Base-by-base conservation (phyloP, 805 yeast species). In the Yarrowia osloensis region DNA sequence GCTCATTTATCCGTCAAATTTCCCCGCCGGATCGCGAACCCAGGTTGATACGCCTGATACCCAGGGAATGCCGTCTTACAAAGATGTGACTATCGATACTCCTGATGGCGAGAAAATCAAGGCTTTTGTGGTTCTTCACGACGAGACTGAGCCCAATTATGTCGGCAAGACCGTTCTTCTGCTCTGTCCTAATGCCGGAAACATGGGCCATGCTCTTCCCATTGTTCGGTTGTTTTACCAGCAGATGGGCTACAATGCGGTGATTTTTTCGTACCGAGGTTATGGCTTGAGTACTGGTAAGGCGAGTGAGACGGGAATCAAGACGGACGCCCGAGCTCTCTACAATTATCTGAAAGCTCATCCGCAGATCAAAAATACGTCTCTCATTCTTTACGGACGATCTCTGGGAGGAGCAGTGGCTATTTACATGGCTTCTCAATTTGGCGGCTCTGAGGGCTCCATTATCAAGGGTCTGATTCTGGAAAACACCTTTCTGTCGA, bases 401-500 rank as follows among this genome's bases (percentile, higher is more conserved):
- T 90, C 97, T 11, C 79, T 94, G 13, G 99, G 99, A 39, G 98
- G 98, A 3, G 99, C 98, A 0, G 97, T 90, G 39, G 91, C 96
- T 8, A 84, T 92, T 21, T 89, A 91, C 77, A 83, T 91, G 65
- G 92, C 95, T 0, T 81, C 91, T 1, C 69, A 72, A 15, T 69
- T 74, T 2, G 81, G 81, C 24, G 84, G 82, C 72, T 79, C 86
- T 2, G 72, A 76, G 0, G 40, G 33, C 2, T 33, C 44, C 6
- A 68, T 80, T 33, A 79, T 91, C 15, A 81, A 81, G 66, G 97
- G 88, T 1, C 71, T 93, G 11, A 82, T 95, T 1, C 76, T 94
- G 39, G 99, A 94, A 73, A 94, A 94, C 76, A 91, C 98, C 0
- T 94, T 94, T 70, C 77, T 91, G 63, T 85, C 88, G 65, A 84